Evolutionary conservation across 169 alveolate species (phyloP).

Genomic region (Eimeria tenella): DNA sequence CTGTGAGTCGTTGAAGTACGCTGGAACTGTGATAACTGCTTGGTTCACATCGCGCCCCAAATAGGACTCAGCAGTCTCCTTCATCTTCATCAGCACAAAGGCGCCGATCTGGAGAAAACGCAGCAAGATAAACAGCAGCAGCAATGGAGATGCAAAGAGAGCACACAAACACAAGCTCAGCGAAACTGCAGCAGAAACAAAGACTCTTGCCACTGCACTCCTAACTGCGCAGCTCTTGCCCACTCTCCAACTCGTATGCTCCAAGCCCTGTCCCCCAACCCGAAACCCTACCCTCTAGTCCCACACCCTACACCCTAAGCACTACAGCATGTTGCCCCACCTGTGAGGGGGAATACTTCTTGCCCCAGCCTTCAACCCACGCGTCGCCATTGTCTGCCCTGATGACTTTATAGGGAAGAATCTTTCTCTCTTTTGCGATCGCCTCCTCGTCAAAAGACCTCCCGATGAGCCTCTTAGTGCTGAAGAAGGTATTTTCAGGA

Average conservation of each 20-base stretch:
- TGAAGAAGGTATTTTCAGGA: slow-evolving; percentile 96
- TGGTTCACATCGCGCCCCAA: slow-evolving; percentile 95
- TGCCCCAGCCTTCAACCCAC: slow-evolving; percentile 98
- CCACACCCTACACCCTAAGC: background rate
- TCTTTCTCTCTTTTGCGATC: slow-evolving; percentile 97
- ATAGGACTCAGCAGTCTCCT: slow-evolving; percentile 97
- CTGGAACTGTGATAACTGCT: slow-evolving; percentile 99
- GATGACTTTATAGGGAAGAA: slow-evolving; percentile 97
- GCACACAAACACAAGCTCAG: background rate
- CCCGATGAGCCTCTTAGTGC: slow-evolving; percentile 98
- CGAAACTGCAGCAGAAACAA: background rate
- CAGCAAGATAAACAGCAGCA: background rate
- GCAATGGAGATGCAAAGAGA: background rate
- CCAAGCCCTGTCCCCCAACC: background rate
- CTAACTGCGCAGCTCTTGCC: background rate
- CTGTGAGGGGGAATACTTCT: slow-evolving; percentile 97
- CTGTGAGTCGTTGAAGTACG: slow-evolving; percentile 99
- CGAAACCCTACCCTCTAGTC: background rate
- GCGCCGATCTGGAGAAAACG: slow-evolving; percentile 93
- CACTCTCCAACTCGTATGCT: background rate
- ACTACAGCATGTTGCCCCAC: slow-evolving; percentile 73
- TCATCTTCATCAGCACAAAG: slow-evolving; percentile 97
- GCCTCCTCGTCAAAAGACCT: slow-evolving; percentile 95
- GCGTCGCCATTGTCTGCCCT: slow-evolving; percentile 98
- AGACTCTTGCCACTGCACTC: background rate